Percentiles rank a stretch among this genome's conserved stretches.
Evolutionary conservation across 2,329 filamentous ascomycete species (phyloP).

Genomic region (Purpureocillium lavendulum): DNA sequence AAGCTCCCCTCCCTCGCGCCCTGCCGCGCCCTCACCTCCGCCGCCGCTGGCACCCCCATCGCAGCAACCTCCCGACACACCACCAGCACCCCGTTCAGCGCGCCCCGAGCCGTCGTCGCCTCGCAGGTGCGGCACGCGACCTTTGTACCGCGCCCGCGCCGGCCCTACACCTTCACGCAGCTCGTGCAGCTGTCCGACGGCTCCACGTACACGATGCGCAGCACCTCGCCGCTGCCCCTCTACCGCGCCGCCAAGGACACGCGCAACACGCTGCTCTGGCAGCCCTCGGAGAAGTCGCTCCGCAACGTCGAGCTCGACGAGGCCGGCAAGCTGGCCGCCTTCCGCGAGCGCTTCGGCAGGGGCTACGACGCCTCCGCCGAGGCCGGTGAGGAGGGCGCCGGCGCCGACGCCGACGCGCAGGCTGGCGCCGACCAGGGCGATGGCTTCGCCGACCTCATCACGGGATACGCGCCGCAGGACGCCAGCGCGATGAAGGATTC

Average conservation of each 20-base stretch:
- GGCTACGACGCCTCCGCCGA: slow-evolving; percentile 61
- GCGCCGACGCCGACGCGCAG: slow-evolving; percentile 19
- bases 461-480: slow-evolving; percentile 36
- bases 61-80: slow-evolving; percentile 1
- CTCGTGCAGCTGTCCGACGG: slow-evolving; percentile 89
- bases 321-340: slow-evolving; percentile 79
- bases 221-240: slow-evolving; percentile 59
- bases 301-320: slow-evolving; percentile 91
- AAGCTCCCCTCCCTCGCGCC: slow-evolving; percentile 20
- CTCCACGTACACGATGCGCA: slow-evolving; percentile 71
- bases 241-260: slow-evolving; percentile 67
- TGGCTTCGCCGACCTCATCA: slow-evolving; percentile 42
- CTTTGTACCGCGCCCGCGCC: slow-evolving; percentile 77
- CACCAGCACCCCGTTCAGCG: slow-evolving; percentile 11
- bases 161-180: slow-evolving; percentile 97
- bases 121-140: slow-evolving; percentile 70
- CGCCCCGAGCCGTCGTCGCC: slow-evolving; percentile 17
- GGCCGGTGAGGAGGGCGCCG: slow-evolving; percentile 17
- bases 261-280: slow-evolving; percentile 85
- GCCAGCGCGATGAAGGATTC: slow-evolving; percentile 24
- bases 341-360: slow-evolving; percentile 75
- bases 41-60: slow-evolving; percentile 5
- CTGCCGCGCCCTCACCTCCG: slow-evolving; percentile 11
- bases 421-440: slow-evolving; percentile 10
- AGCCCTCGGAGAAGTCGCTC: slow-evolving; percentile 72